Base-by-base conservation (phyloP, 164 flowering plant genomes). In the Vitis vinifera region DNA sequence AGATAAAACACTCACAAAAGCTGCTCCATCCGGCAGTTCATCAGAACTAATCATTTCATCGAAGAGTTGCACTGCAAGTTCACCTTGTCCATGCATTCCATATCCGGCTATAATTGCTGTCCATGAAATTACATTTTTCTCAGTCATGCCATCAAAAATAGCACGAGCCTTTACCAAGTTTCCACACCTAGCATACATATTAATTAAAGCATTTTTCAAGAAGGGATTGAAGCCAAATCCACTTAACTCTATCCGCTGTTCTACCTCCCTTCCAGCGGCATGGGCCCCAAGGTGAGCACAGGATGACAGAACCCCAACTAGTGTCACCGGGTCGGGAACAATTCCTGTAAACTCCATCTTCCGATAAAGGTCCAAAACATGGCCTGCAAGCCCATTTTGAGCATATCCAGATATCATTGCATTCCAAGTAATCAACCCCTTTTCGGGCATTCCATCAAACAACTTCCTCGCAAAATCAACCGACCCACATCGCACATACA, bases 331-430 rank as follows among this genome's bases (percentile, higher is more conserved):
- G 63, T 92, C 95, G 16, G 27, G 97, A 94, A 67, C 59, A 61
- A 44, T 88, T 66, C 48, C 89, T 87, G 8, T 30, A 61, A 19
- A 53, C 16, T 83, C 73, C 97, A 92, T 88, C 80, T 86, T 74
- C 9, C 59, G 59, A 73, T 89, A 92, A 47, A 94, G 82, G 19
- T 87, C 87, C 78, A 94, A 78, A 49, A 85, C 98, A 13, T 82
- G 51, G 1, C 75, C 53, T 23, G 95, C 92, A 65, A 83, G 76
- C 57, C 98, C 97, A 72, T 85, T 84, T 65, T 92, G 98, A 0
- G 93, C 85, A 70, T 89, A 94, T 68, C 97, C 97, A 65, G 89
- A 86, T 44, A 94, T 87, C 92, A 94, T 86, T 0, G 97, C 95
- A 76, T 94, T 92, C 98, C 98, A 94, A 23, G 92, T 80, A 56